A percentile compares a stretch with the other conserved stretches of the same genome.
These are phyloP conservation scores for Leptodontidium sp. DNA, from an alignment of 2,329 filamentous ascomycete genomes.

Conservation along the genomic window DNA sequence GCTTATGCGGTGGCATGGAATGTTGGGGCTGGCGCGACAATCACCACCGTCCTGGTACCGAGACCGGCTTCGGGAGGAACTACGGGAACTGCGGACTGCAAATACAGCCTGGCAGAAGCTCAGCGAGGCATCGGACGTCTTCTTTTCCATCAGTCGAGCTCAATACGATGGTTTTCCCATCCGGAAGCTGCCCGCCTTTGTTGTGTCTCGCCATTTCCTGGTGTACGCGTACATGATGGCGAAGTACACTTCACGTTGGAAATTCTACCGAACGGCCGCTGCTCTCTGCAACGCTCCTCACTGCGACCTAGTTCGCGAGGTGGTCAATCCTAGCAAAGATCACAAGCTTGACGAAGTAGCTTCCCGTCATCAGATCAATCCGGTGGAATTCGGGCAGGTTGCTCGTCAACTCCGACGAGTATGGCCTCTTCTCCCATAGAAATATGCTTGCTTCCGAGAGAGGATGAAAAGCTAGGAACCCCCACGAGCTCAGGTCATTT, in stretches of 20 bases:
- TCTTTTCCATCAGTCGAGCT: constrained; percentile 49
- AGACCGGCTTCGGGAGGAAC: constrained; percentile 41
- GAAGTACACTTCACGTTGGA: constrained; percentile 50
- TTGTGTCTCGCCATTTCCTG: constrained; percentile 20
- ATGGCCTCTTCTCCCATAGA: constrained; percentile 49
- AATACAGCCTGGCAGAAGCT: constrained; percentile 44
- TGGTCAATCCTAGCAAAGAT: constrained; percentile 50
- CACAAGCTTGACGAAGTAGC: constrained; percentile 47
- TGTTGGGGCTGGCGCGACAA: constrained; percentile 45
- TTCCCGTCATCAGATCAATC: constrained; percentile 46
- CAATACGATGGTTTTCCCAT: constrained; percentile 48
- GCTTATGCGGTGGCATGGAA: constrained; percentile 36
- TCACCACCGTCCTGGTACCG: constrained; percentile 47
- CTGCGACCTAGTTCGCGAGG: constrained; percentile 45
- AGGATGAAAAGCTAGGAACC: not conserved
- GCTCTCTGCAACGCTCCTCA: constrained; percentile 40
- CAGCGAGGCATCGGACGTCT: constrained; percentile 50
- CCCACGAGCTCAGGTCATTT: not conserved
- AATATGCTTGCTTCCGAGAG: not conserved
- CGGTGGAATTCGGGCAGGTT: constrained; percentile 43
- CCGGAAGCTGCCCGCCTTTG: constrained; percentile 34
- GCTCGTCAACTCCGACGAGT: constrained; percentile 43
- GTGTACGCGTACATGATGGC: constrained; percentile 50
- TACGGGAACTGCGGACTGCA: constrained; percentile 45
- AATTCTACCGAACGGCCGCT: constrained; percentile 47